Evolutionary conservation across 768 basidiomycete species (phyloP), one percentile per base, ranked within the genome.

Genomic region (Auricularia sp.): DNA sequence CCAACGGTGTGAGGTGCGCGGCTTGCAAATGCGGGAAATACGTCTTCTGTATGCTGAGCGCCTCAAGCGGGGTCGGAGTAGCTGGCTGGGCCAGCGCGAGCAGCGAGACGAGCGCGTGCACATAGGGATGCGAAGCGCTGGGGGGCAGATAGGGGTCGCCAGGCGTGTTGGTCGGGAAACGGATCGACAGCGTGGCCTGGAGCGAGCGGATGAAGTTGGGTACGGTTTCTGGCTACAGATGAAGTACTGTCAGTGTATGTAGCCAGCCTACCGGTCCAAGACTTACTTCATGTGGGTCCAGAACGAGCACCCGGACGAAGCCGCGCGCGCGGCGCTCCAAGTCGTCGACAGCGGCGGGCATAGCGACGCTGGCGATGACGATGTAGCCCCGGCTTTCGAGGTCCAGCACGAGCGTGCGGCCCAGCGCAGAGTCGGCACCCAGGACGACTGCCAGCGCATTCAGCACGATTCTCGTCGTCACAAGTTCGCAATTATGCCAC

Each of bases 321-420:
- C 94, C 94, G 67, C 86, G 80, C 33, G 85, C 83, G 66, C 78
- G 77, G 42, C 77, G 78, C 73, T 95, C 92, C 56, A 94, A 76
- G 16, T 75, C 76, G 16, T 82, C 78, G 42, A 84, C 85, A n/a
- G 83, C 83, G 63, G 87, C 86, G 0, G 86, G 82, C 4, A 82
- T 84, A 0, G 85, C 77, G 18, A 93, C 92, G 66, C 89, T 94
- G 3, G 86, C 80, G 67, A 95, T 85, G 44, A 95, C 87, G 69
- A 94, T 88, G 70, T 88, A 94, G 0, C 90, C 92, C 66, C 85
- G 83, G 70, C 79, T 81, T 75, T 93, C 90, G 56, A 95, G 78
- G 63, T 87, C 87, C 58, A 82, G 70, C 63, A 94, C 85, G 51
- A 94, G 74, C 7, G 89, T 84, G n/a, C 85, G 78, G 6, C 84